Conservation (phyloP, 768 basidiomycete species). For the Kwoniella newhampshirensis region DNA sequence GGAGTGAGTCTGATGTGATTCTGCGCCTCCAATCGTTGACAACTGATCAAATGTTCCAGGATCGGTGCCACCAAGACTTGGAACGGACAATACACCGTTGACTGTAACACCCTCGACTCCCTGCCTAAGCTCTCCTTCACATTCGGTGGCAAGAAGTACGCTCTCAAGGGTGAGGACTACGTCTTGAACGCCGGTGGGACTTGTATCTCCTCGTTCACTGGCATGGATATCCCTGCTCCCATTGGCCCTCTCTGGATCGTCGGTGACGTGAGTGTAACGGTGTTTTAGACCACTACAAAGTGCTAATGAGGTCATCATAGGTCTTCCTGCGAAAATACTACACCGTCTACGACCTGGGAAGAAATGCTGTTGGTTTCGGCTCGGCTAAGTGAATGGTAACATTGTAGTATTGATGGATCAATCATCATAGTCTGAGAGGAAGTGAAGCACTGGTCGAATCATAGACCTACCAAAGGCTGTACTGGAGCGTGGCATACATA, state of each 20-base stretch:
- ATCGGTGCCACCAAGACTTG: conserved; percentile 92
- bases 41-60: conserved; percentile 32
- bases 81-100: conserved; percentile 93
- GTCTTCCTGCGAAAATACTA: conserved; percentile 73
- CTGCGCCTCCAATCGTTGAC: not conserved
- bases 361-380: conserved; percentile 50
- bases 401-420: too few species aligned
- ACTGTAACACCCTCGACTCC: conserved; percentile 77
- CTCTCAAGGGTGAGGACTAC: conserved; percentile 79
- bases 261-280: conserved; percentile 59
- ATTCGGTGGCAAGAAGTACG: conserved; percentile 77
- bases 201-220: conserved; percentile 91
- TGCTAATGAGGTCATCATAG: conserved; percentile 15
- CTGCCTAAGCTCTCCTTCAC: conserved; percentile 82
- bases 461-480: not conserved
- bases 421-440: too few species aligned
- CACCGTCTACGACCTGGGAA: conserved; percentile 55
- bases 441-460: not conserved
- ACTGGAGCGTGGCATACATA: not conserved
- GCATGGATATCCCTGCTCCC: conserved; percentile 74
- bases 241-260: conserved; percentile 76
- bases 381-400: conserved; percentile 23
- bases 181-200: conserved; percentile 85
- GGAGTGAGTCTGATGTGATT: conserved; percentile 45
- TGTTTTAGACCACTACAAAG: not conserved